phyloP scores from a whole-genome alignment of 768 basidiomycete species.

The Tulasnella sp. region DNA sequence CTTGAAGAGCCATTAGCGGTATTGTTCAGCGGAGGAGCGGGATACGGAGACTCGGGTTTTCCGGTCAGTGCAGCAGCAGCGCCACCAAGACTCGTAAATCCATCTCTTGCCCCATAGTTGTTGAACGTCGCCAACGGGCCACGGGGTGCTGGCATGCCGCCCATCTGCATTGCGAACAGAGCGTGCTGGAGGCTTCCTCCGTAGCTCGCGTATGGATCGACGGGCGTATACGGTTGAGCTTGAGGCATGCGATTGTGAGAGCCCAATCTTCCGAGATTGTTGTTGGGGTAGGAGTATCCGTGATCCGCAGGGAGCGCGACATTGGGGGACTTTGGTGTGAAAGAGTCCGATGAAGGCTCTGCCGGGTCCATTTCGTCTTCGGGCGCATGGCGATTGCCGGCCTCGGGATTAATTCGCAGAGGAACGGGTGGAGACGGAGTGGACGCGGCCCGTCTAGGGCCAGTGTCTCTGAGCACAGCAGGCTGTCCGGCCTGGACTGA shows the following conservation, averaged over 20 bases:
- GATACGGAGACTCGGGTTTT: slow-evolving; percentile 28
- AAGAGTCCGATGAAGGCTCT: slow-evolving; percentile 26
- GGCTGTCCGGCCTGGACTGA: slow-evolving; percentile 22
- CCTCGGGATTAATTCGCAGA: slow-evolving; percentile 21
- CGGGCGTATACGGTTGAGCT: background rate
- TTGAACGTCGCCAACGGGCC: slow-evolving; percentile 16
- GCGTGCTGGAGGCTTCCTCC: slow-evolving; percentile 28
- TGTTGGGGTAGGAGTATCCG: slow-evolving; percentile 19
- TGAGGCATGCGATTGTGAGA: slow-evolving; percentile 14
- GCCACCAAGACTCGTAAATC: slow-evolving; percentile 15
- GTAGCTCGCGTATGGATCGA: slow-evolving; percentile 14
- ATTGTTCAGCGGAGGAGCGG: slow-evolving; percentile 16
- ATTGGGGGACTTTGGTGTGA: slow-evolving; percentile 32
- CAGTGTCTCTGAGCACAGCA: slow-evolving; percentile 3
- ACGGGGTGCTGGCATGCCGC: slow-evolving; percentile 31
- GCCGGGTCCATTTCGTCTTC: slow-evolving; percentile 30
- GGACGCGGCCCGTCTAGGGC: background rate
- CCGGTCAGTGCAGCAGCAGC: slow-evolving; percentile 29
- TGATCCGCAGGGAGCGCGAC: slow-evolving; percentile 26
- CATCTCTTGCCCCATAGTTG: slow-evolving; percentile 1
- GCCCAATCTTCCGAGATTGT: background rate
- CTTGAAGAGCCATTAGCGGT: slow-evolving; percentile 22
- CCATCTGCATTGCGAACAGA: slow-evolving; percentile 33
- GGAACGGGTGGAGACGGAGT: slow-evolving; percentile 27
- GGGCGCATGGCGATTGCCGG: background rate